Evolutionary conservation across 2,329 filamentous ascomycete genomes (phyloP), one percentile per base, ranked within the genome.

Genomic region (Neonectria coccinea): DNA sequence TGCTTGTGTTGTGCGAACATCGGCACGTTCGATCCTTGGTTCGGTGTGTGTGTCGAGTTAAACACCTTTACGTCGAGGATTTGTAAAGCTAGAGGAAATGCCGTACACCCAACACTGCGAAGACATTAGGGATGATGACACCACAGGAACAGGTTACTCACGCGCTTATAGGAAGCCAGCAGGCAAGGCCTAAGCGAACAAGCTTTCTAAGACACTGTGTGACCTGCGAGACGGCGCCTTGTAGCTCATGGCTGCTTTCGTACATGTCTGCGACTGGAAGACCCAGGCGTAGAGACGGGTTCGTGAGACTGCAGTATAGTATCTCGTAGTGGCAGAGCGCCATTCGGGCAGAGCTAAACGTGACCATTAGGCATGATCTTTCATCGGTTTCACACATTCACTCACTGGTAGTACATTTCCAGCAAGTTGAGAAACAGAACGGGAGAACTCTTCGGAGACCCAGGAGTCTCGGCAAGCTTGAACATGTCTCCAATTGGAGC

Each of bases 321-420:
- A 73, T 69, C 9, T 70, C 70, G 6, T 73, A 73, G 16, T 73
- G 70, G 0, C 71, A 73, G 0, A 73, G 64, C 0, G 71, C 73
- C 0, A 73, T 44, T 3, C 70, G 47, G 2, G 71, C 71, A 0
- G 71, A 73, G 10, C 71, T 73, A 0, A 0, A 0, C 3, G 2
- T 29, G 55, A 10, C 53, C 22, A 6, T 59, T 20, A 60, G 48
- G 5, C 1, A 1, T 5, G 1, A 29, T 10, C 3, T 16, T 1
- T 14, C 12, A 4, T 1, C 1, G 0, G 0, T 3, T 10, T 16
- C 1, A 14, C 7, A 1, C 0, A 0, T 5, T 1, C 1, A 67
- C 71, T 63, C 18, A 73, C 71, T 73, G 71, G 6, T 73, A 73
- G 2, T 74, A 73, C 70, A 73, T 73, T 56, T 73, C 71, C 12